Conservation (phyloP, 495 filamentous ascomycete species). For the Aspergillus ostianus region DNA sequence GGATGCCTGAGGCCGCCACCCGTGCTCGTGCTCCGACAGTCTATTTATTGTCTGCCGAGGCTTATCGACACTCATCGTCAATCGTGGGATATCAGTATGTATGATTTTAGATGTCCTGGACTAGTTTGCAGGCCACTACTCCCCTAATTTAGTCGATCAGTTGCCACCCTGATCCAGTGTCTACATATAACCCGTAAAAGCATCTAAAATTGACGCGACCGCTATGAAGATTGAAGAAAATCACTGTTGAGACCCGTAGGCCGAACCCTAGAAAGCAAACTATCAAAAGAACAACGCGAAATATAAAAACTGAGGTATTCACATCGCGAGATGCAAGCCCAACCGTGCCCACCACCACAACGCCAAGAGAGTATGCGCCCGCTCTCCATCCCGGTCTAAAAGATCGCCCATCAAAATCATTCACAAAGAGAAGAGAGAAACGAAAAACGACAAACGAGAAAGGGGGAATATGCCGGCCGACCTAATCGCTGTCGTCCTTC, state of each 20-base stretch:
- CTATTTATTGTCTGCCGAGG: no score
- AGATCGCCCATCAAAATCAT: slow-evolving; percentile 29
- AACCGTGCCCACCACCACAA: slow-evolving; percentile 25
- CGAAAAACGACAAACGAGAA: neutral
- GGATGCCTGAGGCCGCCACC: neutral
- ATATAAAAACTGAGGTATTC: slow-evolving; percentile 22
- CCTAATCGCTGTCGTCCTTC: slow-evolving; percentile 49
- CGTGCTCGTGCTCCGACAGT: no score
- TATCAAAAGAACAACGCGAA: slow-evolving; percentile 12
- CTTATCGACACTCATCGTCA: no score
- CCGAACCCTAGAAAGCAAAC: slow-evolving; percentile 17
- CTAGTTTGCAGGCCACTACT: no score
- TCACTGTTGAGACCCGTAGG: slow-evolving; percentile 42
- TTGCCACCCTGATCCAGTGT: no score
- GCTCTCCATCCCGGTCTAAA: slow-evolving; percentile 30
- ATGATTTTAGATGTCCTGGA: no score
- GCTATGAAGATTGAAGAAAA: no score
- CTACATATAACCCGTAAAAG: no score
- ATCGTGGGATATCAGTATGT: no score
- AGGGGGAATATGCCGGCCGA: neutral
- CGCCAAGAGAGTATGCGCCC: slow-evolving; percentile 33
- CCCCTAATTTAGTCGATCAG: no score
- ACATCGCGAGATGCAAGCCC: slow-evolving; percentile 29
- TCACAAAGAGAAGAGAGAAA: slow-evolving; percentile 8
- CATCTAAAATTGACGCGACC: no score